Evolutionary conservation across 2,329 filamentous ascomycete species (phyloP), one percentile per base, ranked within the genome.

Genomic region (Magnaporthiopsis incrustans): DNA sequence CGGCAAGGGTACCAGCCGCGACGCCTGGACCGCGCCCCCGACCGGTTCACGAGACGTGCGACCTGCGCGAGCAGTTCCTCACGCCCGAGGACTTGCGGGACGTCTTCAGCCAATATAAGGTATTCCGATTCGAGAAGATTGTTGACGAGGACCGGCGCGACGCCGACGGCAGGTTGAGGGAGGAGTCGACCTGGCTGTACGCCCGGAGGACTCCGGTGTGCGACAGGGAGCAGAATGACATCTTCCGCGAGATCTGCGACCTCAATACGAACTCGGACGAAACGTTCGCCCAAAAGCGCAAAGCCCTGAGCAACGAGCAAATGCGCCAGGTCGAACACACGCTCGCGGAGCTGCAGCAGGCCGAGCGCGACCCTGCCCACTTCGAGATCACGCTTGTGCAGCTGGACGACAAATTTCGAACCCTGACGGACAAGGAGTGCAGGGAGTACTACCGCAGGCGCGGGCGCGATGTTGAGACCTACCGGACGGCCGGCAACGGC

Each of bases 321-420:
- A n/a, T 27, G 38, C 14, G 60, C 6, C 60, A 61, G 35, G 50
- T 61, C 15, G 60, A 61, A 12, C 53, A 53, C 33, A 35, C 35
- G 26, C 60, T 38, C 26, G 50, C 2, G 35, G 50, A 61, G 33
- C 60, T 61, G 35, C 35, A 53, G 60, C 26, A 22, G 60, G 12
- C 53, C n/a, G 60, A 61, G 25, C 38, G 15, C 25, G 60, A 61
- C 35, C 35, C 35, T 0, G 60, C 38, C 35, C 60, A 26, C 2
- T 61, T 61, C 25, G 60, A 61, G 38, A 61, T 53, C 26, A 61
- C 60, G 25, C 60, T 61, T 12, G 60, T 61, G 22, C 60, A 61
- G 38, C 25, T 61, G n/a, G 60, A 61, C 35, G 60, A 61, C 26
- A 61, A 61, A 15, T 44, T 38, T 15, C 38, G 18, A 11, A 18